A percentile compares a stretch with the other conserved stretches of the same genome.
Conservation (phyloP, 2,329 filamentous ascomycete genomes). For the Hysterium pulicare region DNA sequence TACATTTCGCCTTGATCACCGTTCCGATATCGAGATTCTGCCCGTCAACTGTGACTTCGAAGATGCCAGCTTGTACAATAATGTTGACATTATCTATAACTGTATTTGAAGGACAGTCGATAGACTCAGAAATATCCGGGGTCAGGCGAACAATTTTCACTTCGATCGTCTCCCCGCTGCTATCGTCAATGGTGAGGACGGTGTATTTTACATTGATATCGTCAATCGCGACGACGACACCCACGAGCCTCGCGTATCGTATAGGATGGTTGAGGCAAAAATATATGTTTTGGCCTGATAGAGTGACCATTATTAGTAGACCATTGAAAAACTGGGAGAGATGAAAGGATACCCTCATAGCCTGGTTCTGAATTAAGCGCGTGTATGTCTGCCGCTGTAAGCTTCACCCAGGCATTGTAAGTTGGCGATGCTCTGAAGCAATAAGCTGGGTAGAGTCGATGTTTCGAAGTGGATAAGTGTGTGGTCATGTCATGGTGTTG, state of each 20-base stretch:
- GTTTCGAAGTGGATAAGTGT: slow-evolving; percentile 10
- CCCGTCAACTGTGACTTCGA: slow-evolving; percentile 40
- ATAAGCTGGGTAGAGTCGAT: slow-evolving; percentile 54
- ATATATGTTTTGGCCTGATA: slow-evolving; percentile 52
- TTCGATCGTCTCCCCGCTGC: slow-evolving; percentile 57
- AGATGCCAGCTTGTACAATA: slow-evolving; percentile 32
- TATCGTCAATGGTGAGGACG: slow-evolving; percentile 58
- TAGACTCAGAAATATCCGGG: slow-evolving; percentile 19
- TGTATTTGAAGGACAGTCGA: slow-evolving; percentile 33
- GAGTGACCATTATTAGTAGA: background rate
- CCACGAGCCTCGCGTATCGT: slow-evolving; percentile 46
- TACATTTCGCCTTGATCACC: slow-evolving; percentile 57
- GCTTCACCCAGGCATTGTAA: slow-evolving; percentile 61
- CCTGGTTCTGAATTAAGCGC: slow-evolving; percentile 45
- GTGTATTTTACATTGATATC: slow-evolving; percentile 39
- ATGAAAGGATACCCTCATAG: slow-evolving; percentile 47
- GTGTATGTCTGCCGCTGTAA: slow-evolving; percentile 56
- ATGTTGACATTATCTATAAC: slow-evolving; percentile 39
- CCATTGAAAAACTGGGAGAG: background rate
- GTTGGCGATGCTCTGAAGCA: slow-evolving; percentile 61
- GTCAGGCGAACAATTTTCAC: slow-evolving; percentile 48
- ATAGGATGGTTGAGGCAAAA: slow-evolving; percentile 55
- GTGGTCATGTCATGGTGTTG: slow-evolving; percentile 36
- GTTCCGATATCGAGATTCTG: slow-evolving; percentile 44
- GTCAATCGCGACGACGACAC: slow-evolving; percentile 43